Evolutionary conservation across 805 yeast genomes (phyloP), one percentile per base, ranked within the genome.

Genomic region (Zygoascus flipseniorum): DNA sequence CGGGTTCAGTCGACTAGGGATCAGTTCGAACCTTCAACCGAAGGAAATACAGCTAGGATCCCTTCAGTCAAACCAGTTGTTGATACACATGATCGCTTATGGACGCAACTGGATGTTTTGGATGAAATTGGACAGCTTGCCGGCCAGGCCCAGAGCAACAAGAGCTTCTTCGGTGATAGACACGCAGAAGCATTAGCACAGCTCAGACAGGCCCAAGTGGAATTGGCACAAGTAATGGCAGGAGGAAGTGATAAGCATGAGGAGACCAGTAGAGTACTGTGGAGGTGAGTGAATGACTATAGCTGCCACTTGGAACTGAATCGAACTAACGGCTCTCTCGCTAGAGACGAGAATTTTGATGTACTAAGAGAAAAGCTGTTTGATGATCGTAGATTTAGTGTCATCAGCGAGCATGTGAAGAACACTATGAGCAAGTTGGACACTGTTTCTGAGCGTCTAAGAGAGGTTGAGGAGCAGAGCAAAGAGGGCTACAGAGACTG

Each of bases 101-200:
- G 96, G 95, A 83, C 92, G 6, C 95, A 88, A 60, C 82, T 89
- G 49, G 96, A 86, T 61, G 84, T 86, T 0, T 73, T 92, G 57
- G 90, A 88, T 58, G 95, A 87, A 58, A 93, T 89, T 8, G 77
- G 78, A 53, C 74, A 73, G 50, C 74, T 84, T 72, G 80, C 87
- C 1, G 62, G 57, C n/a, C 59, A 63, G 19, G 69, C 69, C 13
- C 62, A 60, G 42, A 39, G 53, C 13, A 56, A 59, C 49, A 67
- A 68, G 20, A 68, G 71, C 44, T 72, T 72, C 52, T 67, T 73
- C 50, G 74, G 76, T 5, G 52, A 60, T 8, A 62, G 71, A 43
- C 85, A 83, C 63, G 72, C 74, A 16, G 67, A 70, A 8, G 80
- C 80, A 47, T 67, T 88, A 50, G 65, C 66, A n/a, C 69, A 74